A percentile compares a stretch with the other conserved stretches of the same genome.
Evolutionary conservation across 345 rosid species (phyloP).

Genomic region (Mangifera indica): DNA sequence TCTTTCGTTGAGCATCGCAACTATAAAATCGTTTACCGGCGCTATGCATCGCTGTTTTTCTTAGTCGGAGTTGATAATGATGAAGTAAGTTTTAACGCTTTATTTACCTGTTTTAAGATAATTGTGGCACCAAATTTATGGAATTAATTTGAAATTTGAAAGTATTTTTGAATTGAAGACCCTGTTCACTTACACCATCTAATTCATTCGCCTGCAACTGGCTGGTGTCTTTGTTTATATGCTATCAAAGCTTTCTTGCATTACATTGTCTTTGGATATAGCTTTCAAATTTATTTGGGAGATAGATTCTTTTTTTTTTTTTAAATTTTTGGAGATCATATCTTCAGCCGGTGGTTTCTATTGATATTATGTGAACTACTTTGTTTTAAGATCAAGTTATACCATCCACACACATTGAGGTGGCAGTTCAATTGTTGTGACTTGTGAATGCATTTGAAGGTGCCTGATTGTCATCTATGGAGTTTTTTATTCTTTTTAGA

Average conservation of each 20-base stretch:
- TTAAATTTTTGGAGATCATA: background rate
- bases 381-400: no score
- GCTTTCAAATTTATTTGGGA: background rate
- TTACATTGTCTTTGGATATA: background rate
- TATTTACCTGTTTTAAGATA: background rate
- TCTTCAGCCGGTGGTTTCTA: background rate
- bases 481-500: no score
- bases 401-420: no score
- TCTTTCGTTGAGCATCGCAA: slow-evolving; percentile 98
- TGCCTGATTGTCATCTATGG: no score
- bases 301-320: background rate
- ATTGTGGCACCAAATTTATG: background rate
- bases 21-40: slow-evolving; percentile 91
- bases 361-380: no score
- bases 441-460: no score
- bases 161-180: background rate
- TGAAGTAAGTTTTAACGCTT: slow-evolving; percentile 55
- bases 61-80: slow-evolving; percentile 94
- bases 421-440: no score
- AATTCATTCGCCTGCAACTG: background rate
- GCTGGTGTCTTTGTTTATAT: background rate
- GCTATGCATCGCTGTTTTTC: slow-evolving; percentile 93
- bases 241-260: background rate
- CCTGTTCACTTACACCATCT: background rate
- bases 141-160: background rate